Percentiles rank a stretch among this genome's conserved stretches.
These are phyloP conservation scores for Nidularia pulvinata DNA, from an alignment of 768 basidiomycete genomes.

Conservation along the genomic window DNA sequence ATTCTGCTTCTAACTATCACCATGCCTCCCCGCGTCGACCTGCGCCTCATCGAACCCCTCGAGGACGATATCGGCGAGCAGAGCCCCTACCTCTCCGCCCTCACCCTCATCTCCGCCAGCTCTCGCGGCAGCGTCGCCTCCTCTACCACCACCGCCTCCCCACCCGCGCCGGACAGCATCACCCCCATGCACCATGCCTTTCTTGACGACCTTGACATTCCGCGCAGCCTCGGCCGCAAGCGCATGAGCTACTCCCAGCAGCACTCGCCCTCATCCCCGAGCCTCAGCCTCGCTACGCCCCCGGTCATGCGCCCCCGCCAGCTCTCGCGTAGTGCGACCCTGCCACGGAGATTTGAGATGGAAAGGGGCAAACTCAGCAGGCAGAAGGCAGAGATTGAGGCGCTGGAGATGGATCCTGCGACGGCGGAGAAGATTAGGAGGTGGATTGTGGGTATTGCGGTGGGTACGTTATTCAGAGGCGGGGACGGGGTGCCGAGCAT, in stretches of 20 bases:
- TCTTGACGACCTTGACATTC: slow-evolving; percentile 2
- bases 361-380: slow-evolving; percentile 23
- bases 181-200: not conserved
- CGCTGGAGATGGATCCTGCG: slow-evolving; percentile 45
- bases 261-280: slow-evolving; percentile 13
- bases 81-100: slow-evolving; percentile 19
- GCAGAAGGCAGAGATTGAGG: slow-evolving; percentile 28
- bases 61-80: slow-evolving; percentile 22
- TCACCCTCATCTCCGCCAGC: slow-evolving; percentile 5
- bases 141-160: slow-evolving; percentile 13
- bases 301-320: slow-evolving; percentile 7
- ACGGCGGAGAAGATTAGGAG: slow-evolving; percentile 50
- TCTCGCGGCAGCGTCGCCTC: slow-evolving; percentile 19
- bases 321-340: slow-evolving; percentile 43
- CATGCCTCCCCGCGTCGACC: not conserved
- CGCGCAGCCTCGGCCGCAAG: slow-evolving; percentile 17
- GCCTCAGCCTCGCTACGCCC: slow-evolving; percentile 6
- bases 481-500: too few species aligned
- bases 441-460: slow-evolving; percentile 69
- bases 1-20: too few species aligned
- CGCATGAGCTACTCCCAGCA: slow-evolving; percentile 6
- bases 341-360: slow-evolving; percentile 34
- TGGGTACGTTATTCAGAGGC: slow-evolving; percentile 44
- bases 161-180: slow-evolving; percentile 8
- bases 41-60: slow-evolving; percentile 7